Evolutionary conservation across 176 grass and related monocot species (phyloP).

Genomic region (Eragrostis curvula): DNA sequence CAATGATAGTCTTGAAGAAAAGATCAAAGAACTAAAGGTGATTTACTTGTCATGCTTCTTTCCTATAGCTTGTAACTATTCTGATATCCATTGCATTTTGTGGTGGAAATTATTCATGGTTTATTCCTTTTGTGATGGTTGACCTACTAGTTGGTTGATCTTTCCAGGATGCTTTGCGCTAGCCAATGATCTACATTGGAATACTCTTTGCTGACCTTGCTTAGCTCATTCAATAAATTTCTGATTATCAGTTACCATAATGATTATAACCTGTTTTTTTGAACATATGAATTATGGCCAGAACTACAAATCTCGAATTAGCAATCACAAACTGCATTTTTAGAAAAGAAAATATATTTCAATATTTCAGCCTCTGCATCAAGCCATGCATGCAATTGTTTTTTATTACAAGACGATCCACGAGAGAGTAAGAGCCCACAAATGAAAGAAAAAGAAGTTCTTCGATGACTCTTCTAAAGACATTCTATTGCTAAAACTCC

Average conservation of each 20-base stretch:
- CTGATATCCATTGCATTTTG: not conserved
- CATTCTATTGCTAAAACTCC: no score
- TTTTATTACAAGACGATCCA: no score
- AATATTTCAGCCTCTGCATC: no score
- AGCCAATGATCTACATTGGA: not conserved
- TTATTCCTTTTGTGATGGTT: not conserved
- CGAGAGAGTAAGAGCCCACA: no score
- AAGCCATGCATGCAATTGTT: no score
- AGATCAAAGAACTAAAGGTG: slow-evolving; percentile 65
- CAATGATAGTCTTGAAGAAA: no score
- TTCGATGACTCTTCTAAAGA: no score
- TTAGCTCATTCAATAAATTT: slow-evolving; percentile 23
- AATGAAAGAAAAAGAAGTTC: no score
- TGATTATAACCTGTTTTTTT: not conserved
- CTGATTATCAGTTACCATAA: not conserved
- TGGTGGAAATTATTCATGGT: not conserved
- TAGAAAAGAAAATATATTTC: no score
- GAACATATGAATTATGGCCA: not conserved
- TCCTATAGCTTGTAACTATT: not conserved
- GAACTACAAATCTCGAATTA: not conserved
- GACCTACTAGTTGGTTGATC: not conserved
- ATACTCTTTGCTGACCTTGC: not conserved
- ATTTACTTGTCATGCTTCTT: not conserved
- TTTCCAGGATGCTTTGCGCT: not conserved
- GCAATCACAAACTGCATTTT: not conserved